Evolutionary conservation across 257 asterid genomes (phyloP).

Genomic region (Euphrasia confusa): DNA sequence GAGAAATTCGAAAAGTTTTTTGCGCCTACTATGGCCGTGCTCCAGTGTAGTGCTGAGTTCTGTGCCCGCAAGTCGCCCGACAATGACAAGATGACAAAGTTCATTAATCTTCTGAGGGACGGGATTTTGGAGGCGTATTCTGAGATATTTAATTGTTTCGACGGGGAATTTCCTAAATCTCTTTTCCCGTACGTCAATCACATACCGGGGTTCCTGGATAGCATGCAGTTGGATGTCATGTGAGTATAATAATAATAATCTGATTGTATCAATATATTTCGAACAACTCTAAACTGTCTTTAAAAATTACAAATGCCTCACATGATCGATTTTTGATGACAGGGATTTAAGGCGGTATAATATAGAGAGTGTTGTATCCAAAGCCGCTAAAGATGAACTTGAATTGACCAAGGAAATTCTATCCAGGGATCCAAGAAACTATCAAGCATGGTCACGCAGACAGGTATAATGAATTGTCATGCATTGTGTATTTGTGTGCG

Average conservation of each 20-base stretch:
- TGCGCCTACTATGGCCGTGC: slow-evolving; percentile 90
- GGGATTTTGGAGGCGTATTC: slow-evolving; percentile 89
- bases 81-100: slow-evolving; percentile 76
- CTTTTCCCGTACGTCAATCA: slow-evolving; percentile 78
- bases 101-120: slow-evolving; percentile 63
- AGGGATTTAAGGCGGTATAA: too few relatives aligned
- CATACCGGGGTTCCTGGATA: slow-evolving; percentile 74
- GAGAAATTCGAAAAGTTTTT: slow-evolving; percentile 77
- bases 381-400: too few relatives aligned
- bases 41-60: slow-evolving; percentile 83
- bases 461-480: too few relatives aligned
- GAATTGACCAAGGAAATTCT: too few relatives aligned
- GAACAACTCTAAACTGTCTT: too few relatives aligned
- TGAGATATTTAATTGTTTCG: slow-evolving; percentile 81
- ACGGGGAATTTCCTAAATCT: slow-evolving; percentile 60
- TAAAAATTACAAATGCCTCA: too few relatives aligned
- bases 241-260: slow-evolving; percentile 4
- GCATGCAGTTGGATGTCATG: slow-evolving; percentile 76
- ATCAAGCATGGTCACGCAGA: too few relatives aligned
- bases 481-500: too few relatives aligned
- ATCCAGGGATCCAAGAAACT: too few relatives aligned
- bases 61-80: slow-evolving; percentile 59
- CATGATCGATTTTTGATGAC: too few relatives aligned
- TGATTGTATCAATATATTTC: too few relatives aligned
- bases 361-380: too few relatives aligned